Evolutionary conservation across 2,329 filamentous ascomycete genomes (phyloP).

Genomic region (Aspergillus costaricaensis): DNA sequence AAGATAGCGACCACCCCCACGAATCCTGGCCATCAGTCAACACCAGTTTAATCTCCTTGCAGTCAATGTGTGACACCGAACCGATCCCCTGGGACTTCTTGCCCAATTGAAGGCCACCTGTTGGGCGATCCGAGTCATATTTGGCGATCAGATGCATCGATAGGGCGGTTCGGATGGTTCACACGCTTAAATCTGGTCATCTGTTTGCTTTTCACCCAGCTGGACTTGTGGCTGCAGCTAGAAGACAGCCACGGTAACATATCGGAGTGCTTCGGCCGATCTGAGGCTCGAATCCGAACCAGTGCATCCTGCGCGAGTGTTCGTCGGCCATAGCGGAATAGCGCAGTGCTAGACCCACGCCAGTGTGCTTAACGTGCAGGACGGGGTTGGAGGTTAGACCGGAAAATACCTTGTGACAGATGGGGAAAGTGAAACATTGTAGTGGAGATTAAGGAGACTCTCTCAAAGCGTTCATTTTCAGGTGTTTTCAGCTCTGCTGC

Average conservation of each 20-base stretch:
- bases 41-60: constrained; percentile 4
- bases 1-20: neutral
- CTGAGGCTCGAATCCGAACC: neutral
- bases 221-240: neutral
- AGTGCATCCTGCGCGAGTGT: neutral
- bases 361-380: neutral
- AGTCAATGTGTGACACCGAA: constrained; percentile 16
- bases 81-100: constrained; percentile 17
- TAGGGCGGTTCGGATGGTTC: neutral
- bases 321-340: neutral
- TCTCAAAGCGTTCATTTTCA: neutral
- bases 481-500: neutral
- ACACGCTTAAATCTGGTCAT: neutral
- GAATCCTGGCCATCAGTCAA: neutral
- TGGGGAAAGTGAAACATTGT: neutral
- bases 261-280: neutral
- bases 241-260: neutral
- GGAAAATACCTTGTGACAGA: neutral
- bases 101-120: constrained; percentile 15
- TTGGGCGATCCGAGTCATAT: neutral
- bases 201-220: neutral
- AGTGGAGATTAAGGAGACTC: neutral
- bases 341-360: neutral
- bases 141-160: neutral
- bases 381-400: neutral